Evolutionary conservation across 352 stramenopile species (phyloP).

Genomic region (Globisporangium okanoganense): DNA sequence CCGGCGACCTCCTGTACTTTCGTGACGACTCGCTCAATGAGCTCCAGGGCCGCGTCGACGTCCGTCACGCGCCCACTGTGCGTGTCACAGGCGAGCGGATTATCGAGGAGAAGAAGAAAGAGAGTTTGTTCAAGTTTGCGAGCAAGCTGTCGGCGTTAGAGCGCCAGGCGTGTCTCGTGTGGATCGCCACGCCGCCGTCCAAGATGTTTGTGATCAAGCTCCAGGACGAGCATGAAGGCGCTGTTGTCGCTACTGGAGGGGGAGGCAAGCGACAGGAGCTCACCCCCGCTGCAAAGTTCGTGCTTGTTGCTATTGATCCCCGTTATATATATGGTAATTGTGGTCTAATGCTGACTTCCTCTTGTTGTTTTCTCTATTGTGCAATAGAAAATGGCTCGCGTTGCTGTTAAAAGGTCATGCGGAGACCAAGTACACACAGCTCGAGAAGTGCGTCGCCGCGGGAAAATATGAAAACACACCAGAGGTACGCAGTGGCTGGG

Average conservation of each 20-base stretch:
- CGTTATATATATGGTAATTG: background rate
- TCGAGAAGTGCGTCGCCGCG: constrained; percentile 68
- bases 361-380: background rate
- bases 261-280: constrained; percentile 36
- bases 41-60: constrained; percentile 70
- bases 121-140: constrained; percentile 68
- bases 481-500: too few species aligned
- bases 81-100: constrained; percentile 72
- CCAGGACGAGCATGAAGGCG: constrained; percentile 56
- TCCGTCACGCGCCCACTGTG: constrained; percentile 73
- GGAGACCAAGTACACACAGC: constrained; percentile 78
- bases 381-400: constrained; percentile 60
- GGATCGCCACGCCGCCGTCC: constrained; percentile 77
- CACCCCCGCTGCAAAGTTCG: constrained; percentile 52
- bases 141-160: constrained; percentile 53
- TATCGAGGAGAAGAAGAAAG: constrained; percentile 71
- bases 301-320: background rate
- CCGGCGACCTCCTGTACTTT: constrained; percentile 76
- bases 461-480: constrained; percentile 56
- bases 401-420: constrained; percentile 71
- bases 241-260: constrained; percentile 13
- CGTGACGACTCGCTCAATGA: constrained; percentile 67
- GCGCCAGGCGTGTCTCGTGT: constrained; percentile 65
- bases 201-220: constrained; percentile 85
- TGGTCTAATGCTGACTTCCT: background rate